Evolutionary conservation across 2,329 filamentous ascomycete species (phyloP), one percentile per base, ranked within the genome.

Genomic region (Pyrenochaeta sp.): DNA sequence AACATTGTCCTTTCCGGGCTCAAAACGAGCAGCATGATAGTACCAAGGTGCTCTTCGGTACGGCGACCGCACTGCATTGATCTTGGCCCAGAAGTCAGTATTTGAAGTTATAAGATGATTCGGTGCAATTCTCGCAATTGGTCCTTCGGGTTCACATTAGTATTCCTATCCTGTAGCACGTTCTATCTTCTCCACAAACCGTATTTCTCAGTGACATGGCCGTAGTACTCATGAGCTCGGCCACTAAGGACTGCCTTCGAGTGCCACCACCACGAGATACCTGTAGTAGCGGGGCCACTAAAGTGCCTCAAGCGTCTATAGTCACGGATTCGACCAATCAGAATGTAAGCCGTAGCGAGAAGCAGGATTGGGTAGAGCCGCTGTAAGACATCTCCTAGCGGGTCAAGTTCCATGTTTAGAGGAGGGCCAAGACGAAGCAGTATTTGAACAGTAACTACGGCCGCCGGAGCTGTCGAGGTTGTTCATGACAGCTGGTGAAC

Each of bases 1-100:
- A 34, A 87, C 76, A 53, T 84, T 86, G 64, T 87, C 82, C 4
- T 77, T 74, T n/a, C 82, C 78, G 0, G 84, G 82, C 56, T 88
- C 82, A 58, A 89, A 78, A 13, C 81, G 79, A 54, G 83, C 77
- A 4, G 78, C 81, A 43, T 74, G 67, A 55, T 79, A 74, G 50
- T 73, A 78, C 74, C 74, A 77, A 5, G 66, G 61, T 13, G 71
- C 64, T 34, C 79, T 74, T 47, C 71, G 79, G 47, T 83, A 84
- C 2, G 73, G 75, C 2, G 77, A 77, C 3, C 78, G 68, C 8
- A 77, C 76, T 1, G 66, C 48, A 72, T 78, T 69, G 77, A 82
- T 65, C 80, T 80, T 68, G 71, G 80, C 45, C 74, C 72, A 77
- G 6, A 84, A 71, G 30, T 84, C 81, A 0, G 83, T 77, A 39